phyloP scores from a whole-genome alignment of 2,329 filamentous ascomycete genomes.

The Penicillium sumatraense region DNA sequence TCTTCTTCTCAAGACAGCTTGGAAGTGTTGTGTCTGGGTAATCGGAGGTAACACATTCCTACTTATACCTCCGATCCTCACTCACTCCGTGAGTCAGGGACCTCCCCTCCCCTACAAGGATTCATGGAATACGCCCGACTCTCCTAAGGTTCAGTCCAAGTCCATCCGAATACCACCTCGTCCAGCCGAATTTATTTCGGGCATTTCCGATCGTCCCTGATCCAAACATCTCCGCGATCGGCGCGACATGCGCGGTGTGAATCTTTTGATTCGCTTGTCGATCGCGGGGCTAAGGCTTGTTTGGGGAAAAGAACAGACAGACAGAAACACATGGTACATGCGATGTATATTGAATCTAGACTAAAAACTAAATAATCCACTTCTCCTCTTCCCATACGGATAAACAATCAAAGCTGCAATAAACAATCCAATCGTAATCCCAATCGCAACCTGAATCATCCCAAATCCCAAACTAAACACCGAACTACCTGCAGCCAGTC shows the following conservation, averaged over 20 bases:
- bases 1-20: too few species aligned
- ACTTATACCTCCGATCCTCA: too few species aligned
- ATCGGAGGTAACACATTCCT: too few species aligned
- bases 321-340: background rate
- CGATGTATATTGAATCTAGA: background rate
- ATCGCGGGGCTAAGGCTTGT: conserved; percentile 13
- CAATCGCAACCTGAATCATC: conserved; percentile 49
- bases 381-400: conserved; percentile 46
- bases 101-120: too few species aligned
- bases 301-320: background rate
- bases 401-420: conserved; percentile 47
- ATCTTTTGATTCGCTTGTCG: conserved; percentile 16
- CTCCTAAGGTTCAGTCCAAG: background rate
- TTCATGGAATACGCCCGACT: background rate
- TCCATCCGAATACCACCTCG: background rate
- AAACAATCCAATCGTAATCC: conserved; percentile 48
- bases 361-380: conserved; percentile 46
- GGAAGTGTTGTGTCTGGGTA: too few species aligned
- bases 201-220: background rate
- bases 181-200: background rate
- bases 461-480: conserved; percentile 43
- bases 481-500: conserved; percentile 19
- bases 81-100: too few species aligned
- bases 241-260: conserved; percentile 9
- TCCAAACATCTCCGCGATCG: conserved; percentile 5